Percentiles rank a stretch among this genome's conserved stretches.
Conservation (phyloP, 495 filamentous ascomycete genomes). For the Penicillium angulare region DNA sequence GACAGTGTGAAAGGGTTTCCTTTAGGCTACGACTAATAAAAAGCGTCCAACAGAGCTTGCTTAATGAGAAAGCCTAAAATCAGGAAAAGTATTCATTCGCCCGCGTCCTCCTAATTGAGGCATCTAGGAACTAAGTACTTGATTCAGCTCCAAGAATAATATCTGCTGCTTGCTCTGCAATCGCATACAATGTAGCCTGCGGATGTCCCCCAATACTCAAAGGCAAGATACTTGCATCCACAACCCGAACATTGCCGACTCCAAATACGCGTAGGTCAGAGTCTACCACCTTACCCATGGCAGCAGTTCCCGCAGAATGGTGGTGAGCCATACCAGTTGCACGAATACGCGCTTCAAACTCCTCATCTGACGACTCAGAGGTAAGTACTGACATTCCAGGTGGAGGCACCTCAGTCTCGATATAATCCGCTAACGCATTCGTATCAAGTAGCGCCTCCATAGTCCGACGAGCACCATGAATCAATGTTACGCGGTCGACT, state of each 20-base stretch:
- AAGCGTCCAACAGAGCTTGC: too few relatives aligned
- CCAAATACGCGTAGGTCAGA: constrained; percentile 32
- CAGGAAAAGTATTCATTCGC: too few relatives aligned
- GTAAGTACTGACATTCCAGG: constrained; percentile 16
- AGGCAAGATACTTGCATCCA: constrained; percentile 41
- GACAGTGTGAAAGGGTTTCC: too few relatives aligned
- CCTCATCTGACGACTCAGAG: constrained; percentile 22
- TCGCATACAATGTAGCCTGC: constrained; percentile 34
- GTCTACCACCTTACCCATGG: constrained; percentile 45
- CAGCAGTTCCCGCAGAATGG: constrained; percentile 29
- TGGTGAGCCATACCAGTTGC: constrained; percentile 23
- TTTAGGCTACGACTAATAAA: too few relatives aligned
- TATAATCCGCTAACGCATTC: constrained; percentile 12
- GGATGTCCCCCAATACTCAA: constrained; percentile 29
- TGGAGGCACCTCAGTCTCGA: constrained; percentile 21
- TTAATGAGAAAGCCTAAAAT: too few relatives aligned
- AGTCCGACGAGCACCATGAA: constrained; percentile 19
- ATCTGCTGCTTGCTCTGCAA: constrained; percentile 31
- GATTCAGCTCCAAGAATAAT: constrained; percentile 14
- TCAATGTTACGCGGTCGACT: constrained; percentile 25
- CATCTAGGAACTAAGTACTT: too few relatives aligned
- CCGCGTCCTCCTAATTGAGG: too few relatives aligned
- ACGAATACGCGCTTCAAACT: constrained; percentile 26
- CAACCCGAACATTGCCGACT: constrained; percentile 32
- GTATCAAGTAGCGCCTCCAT: constrained; percentile 12